Evolutionary conservation across 2,329 filamentous ascomycete genomes (phyloP), one percentile per base, ranked within the genome.

Genomic region (Penicillium sp.): DNA sequence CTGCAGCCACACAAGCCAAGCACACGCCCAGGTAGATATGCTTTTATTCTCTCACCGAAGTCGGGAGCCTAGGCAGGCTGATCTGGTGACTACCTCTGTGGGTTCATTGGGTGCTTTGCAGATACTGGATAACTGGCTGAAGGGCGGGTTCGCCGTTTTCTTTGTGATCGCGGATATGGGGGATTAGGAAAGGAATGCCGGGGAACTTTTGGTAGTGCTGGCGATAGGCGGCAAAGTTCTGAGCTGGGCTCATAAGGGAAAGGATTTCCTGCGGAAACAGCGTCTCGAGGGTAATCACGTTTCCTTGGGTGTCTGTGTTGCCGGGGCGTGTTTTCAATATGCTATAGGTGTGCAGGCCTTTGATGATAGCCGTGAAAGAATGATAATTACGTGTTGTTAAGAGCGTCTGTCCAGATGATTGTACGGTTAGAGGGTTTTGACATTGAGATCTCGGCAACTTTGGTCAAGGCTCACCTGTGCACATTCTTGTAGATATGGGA

Each of bases 171-270:
- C 64, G 62, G 48, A 74, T 55, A 62, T 77, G 74, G 2, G 74
- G 73, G 5, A 70, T 39, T 3, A 77, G 65, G 55, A 75, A 76
- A 1, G 74, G 74, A 22, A 76, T 67, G 4, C 74, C 74, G 0
- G 72, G 73, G 7, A 62, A 58, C 13, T 60, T 53, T 24, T 60
- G 50, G 62, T 72, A 74, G 18, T 68, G 63, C 31, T 70, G 64
- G 32, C 72, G 71, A 56, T 77, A 76, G 26, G 63, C 53, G 8
- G 63, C 60, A 42, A 72, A 75, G 48, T 77, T 76, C 9, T 72
- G 58, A 24, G 57, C 53, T 0, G 74, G 62, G 46, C 69, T 61
- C 14, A 68, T 51, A 42, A 76, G 64, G 18, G 63, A 61, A 22
- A 65, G 38, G 5, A 69, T 40, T 11, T 67, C 62, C 4, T 61